Evolutionary conservation across 176 grass and related monocot species (phyloP).

Genomic region (Echinochloa phyllopogon): DNA sequence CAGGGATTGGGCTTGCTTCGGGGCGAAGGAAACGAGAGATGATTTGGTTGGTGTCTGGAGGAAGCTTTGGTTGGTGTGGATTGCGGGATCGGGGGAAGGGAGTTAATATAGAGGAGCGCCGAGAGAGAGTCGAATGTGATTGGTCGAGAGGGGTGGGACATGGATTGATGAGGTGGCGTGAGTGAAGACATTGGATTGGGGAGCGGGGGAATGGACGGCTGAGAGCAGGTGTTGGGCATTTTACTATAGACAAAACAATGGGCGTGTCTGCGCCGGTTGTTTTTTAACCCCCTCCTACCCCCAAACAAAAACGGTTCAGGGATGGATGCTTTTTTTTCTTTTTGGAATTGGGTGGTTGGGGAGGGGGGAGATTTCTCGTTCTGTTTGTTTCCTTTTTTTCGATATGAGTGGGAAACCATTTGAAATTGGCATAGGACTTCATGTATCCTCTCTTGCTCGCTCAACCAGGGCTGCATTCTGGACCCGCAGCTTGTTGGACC

Average conservation of each 20-base stretch:
- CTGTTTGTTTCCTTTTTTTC: not conserved
- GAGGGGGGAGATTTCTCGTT: not conserved
- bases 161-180: conserved; percentile 38
- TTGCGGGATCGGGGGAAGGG: not conserved
- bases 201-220: not conserved
- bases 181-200: not conserved
- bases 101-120: not conserved
- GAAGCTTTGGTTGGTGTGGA: conserved; percentile 1
- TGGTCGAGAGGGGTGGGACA: not conserved
- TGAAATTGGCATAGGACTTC: too few relatives aligned
- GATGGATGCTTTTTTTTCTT: too few relatives aligned
- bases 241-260: too few relatives aligned
- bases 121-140: not conserved
- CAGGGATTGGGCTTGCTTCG: not conserved
- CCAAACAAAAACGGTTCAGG: not conserved
- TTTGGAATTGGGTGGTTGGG: too few relatives aligned
- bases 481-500: too few relatives aligned
- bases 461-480: too few relatives aligned
- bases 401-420: not conserved
- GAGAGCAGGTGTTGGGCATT: not conserved
- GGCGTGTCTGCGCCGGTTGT: too few relatives aligned
- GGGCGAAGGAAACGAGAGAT: not conserved
- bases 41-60: not conserved
- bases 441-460: too few relatives aligned
- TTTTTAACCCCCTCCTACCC: too few relatives aligned